Conservation (phyloP, 2,329 filamentous ascomycete genomes). For the Aureobasidium namibiae region DNA sequence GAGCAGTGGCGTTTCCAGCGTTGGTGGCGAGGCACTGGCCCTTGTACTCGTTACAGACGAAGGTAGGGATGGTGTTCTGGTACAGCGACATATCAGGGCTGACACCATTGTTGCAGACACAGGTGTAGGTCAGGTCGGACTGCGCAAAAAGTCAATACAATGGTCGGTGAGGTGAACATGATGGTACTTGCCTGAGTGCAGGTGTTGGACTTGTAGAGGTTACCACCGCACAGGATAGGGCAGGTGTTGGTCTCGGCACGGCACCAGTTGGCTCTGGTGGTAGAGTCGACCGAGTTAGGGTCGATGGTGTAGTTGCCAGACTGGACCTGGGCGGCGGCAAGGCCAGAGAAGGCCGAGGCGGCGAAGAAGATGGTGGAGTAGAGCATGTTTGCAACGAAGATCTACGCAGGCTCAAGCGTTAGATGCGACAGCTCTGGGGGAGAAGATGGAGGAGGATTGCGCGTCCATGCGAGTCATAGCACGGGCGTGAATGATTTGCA, state of each 20-base stretch:
- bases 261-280: slow-evolving; percentile 46
- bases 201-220: slow-evolving; percentile 36
- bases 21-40: slow-evolving; percentile 32
- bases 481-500: background rate
- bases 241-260: slow-evolving; percentile 51
- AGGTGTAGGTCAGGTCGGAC: slow-evolving; percentile 46
- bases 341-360: slow-evolving; percentile 38
- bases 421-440: slow-evolving; percentile 6
- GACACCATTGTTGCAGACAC: slow-evolving; percentile 49
- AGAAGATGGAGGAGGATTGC: slow-evolving; percentile 1
- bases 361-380: slow-evolving; percentile 39
- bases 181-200: slow-evolving; percentile 48
- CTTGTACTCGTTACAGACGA: slow-evolving; percentile 49
- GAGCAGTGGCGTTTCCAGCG: slow-evolving; percentile 29
- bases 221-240: slow-evolving; percentile 51
- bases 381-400: slow-evolving; percentile 34
- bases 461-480: slow-evolving; percentile 2
- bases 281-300: slow-evolving; percentile 30
- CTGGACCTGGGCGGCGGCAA: slow-evolving; percentile 36
- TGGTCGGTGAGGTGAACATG: background rate
- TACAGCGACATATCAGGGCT: slow-evolving; percentile 49
- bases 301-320: slow-evolving; percentile 31
- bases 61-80: slow-evolving; percentile 51
- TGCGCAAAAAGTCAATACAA: slow-evolving; percentile 15
- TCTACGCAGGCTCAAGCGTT: slow-evolving; percentile 11